These are phyloP conservation scores for Pleurotus eryngii DNA, from an alignment of 768 basidiomycete genomes.

Conservation along the genomic window DNA sequence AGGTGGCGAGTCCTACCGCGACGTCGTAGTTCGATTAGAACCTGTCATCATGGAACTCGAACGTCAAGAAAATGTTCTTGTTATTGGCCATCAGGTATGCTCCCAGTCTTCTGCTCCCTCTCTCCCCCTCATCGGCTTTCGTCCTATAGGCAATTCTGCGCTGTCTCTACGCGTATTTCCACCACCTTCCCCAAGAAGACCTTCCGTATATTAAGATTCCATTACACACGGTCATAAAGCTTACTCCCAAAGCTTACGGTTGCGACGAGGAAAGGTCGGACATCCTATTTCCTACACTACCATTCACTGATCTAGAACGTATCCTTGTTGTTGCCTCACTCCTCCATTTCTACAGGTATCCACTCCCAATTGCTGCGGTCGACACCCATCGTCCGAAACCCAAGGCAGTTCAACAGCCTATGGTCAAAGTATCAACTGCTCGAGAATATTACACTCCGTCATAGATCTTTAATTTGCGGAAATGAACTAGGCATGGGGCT, in stretches of 20 bases:
- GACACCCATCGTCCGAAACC: slow-evolving; percentile 84
- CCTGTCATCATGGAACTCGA: slow-evolving; percentile 99
- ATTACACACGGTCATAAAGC: slow-evolving; percentile 95
- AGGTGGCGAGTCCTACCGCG: slow-evolving; percentile 91
- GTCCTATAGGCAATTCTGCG: slow-evolving; percentile 69
- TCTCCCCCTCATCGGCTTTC: not conserved
- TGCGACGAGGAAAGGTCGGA: slow-evolving; percentile 91
- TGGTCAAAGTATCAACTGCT: slow-evolving; percentile 24
- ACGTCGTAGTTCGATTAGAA: slow-evolving; percentile 92
- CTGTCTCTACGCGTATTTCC: slow-evolving; percentile 95
- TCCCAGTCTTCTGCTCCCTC: not conserved
- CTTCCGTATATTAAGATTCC: slow-evolving; percentile 98
- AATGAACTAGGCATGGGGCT: no score
- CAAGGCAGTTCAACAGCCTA: slow-evolving; percentile 32
- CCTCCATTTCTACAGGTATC: slow-evolving; percentile 50
- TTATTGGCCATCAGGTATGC: slow-evolving; percentile 89
- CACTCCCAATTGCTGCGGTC: slow-evolving; percentile 88
- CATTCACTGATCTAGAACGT: no score
- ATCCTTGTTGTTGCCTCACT: not conserved
- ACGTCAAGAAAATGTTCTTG: slow-evolving; percentile 93
- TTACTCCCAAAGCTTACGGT: slow-evolving; percentile 97
- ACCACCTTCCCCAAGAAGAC: slow-evolving; percentile 86
- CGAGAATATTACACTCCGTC: slow-evolving; percentile 41
- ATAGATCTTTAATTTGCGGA: not conserved
- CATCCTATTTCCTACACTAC: no score